Conservation (phyloP, 2,329 filamentous ascomycete genomes). For the Fusarium brevicatenulatum region DNA sequence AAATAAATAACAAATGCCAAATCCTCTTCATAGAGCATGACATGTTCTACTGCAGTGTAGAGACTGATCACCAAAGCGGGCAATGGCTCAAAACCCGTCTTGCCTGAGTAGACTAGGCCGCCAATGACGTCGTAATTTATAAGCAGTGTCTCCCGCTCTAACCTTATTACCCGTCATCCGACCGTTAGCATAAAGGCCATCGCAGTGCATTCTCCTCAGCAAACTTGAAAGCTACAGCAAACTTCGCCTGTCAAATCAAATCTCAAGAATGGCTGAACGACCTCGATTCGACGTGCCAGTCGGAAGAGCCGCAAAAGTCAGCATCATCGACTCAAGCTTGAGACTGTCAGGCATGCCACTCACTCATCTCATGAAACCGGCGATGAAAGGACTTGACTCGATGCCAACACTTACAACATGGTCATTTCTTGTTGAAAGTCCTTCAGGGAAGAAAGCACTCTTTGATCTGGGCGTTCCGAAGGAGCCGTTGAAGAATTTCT, state of each 20-base stretch:
- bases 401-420: slow-evolving; percentile 3
- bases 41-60: accelerated
- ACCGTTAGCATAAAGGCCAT: not conserved
- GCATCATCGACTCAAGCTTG: slow-evolving; percentile 19
- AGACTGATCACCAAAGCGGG: accelerated
- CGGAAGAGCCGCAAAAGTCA: slow-evolving; percentile 6
- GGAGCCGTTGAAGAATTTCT: not conserved
- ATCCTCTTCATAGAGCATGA: accelerated
- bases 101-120: not conserved
- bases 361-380: not conserved
- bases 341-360: not conserved
- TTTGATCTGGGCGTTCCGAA: slow-evolving; percentile 26
- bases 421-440: slow-evolving; percentile 22
- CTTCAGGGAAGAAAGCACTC: slow-evolving; percentile 2
- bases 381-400: not conserved
- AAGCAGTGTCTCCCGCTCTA: not conserved
- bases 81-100: accelerated
- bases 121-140: not conserved
- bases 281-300: slow-evolving; percentile 5
- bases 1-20: accelerated
- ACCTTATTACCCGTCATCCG: not conserved
- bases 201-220: accelerated
- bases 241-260: no score
- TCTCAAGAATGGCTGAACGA: not conserved
- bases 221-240: not conserved